These are phyloP conservation scores for Daldinia grandis DNA, from an alignment of 495 filamentous ascomycete species.

Conservation along the genomic window DNA sequence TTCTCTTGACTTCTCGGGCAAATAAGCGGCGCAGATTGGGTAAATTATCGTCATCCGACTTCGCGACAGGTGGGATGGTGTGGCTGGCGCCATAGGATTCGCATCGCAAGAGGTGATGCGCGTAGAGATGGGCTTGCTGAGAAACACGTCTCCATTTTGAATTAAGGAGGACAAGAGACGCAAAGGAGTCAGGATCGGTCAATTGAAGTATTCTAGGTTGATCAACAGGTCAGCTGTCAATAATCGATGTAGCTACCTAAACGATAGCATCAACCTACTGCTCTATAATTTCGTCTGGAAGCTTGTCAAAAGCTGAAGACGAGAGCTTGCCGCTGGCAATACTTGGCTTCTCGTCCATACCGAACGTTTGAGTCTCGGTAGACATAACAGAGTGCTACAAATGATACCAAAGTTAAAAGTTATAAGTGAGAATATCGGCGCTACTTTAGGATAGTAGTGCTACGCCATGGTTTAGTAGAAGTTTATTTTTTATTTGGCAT, in stretches of 20 bases:
- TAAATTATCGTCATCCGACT: constrained; percentile 62
- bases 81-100: constrained; percentile 70
- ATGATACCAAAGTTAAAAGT: constrained; percentile 3
- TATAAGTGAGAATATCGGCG: constrained; percentile 13
- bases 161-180: constrained; percentile 83
- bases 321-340: constrained; percentile 30
- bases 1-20: constrained; percentile 73
- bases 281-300: constrained; percentile 61
- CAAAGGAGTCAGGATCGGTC: constrained; percentile 80
- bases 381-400: constrained; percentile 27
- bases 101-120: constrained; percentile 76
- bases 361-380: constrained; percentile 5
- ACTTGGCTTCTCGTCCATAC: constrained; percentile 44
- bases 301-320: constrained; percentile 51
- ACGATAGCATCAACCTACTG: constrained; percentile 48
- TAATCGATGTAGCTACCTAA: not conserved
- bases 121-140: constrained; percentile 75
- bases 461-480: constrained; percentile 27
- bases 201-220: constrained; percentile 73
- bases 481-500: constrained; percentile 7
- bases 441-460: constrained; percentile 11
- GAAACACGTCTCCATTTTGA: constrained; percentile 78
- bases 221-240: constrained; percentile 22
- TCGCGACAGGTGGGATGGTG: constrained; percentile 48
- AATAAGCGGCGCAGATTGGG: constrained; percentile 72